phyloP scores from a whole-genome alignment of 768 basidiomycete species.

The Lactifluus pinguis region DNA sequence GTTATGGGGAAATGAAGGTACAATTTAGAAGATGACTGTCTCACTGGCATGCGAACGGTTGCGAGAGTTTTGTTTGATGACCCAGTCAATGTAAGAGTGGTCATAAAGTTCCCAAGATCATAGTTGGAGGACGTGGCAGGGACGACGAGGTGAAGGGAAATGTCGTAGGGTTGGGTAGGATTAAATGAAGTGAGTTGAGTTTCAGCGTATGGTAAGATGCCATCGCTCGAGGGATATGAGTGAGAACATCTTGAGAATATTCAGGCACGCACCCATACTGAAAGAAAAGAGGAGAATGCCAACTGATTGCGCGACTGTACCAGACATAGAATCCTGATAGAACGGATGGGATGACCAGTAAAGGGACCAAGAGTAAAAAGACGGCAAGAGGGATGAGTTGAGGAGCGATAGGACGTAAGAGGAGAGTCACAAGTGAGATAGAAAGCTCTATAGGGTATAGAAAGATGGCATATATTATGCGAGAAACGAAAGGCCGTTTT shows the following conservation, averaged over 20 bases:
- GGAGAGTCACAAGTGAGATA: constrained; percentile 21
- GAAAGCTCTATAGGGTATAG: constrained; percentile 22
- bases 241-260: neutral
- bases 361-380: constrained; percentile 51
- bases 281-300: constrained; percentile 59
- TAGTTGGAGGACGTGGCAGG: constrained; percentile 61
- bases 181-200: constrained; percentile 42
- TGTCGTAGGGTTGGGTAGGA: constrained; percentile 61
- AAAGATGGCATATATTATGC: neutral
- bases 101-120: constrained; percentile 82
- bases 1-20: neutral
- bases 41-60: constrained; percentile 55
- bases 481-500: constrained; percentile 1
- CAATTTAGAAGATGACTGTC: constrained; percentile 30
- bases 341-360: constrained; percentile 50
- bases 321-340: constrained; percentile 69
- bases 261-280: constrained; percentile 66
- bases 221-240: constrained; percentile 40
- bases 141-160: constrained; percentile 56
- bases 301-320: constrained; percentile 59
- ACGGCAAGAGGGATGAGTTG: constrained; percentile 59
- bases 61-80: constrained; percentile 54
- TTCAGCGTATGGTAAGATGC: constrained; percentile 53
- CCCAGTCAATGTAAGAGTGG: constrained; percentile 49
- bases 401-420: constrained; percentile 43